Evolutionary conservation across 495 filamentous ascomycete species (phyloP), one percentile per base, ranked within the genome.

Genomic region (Bathelium albidoporum): DNA sequence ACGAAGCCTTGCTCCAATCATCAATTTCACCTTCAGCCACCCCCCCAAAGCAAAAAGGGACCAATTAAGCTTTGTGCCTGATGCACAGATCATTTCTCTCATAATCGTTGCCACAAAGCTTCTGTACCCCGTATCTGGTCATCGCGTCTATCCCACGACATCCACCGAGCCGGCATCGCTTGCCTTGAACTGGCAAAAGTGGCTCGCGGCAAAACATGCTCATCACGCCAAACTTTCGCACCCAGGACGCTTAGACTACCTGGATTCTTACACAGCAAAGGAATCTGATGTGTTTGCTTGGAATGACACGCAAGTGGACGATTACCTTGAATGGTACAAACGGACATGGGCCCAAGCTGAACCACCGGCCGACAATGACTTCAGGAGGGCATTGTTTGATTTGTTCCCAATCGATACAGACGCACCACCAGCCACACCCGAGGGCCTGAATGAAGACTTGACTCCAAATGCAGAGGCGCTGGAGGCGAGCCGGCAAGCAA

Each of bases 271-370:
- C 43, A 60, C 81, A 10, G 73, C 90, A 59, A 83, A 79, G 4
- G 85, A 93, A 24, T 73, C 78, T 1, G 87, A 95, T 59, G 79
- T 90, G 1, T 82, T 91, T 64, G 70, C 73, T 2, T 87, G 97
- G 87, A 80, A 75, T 1, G 78, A 80, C 20, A 70, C 77, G 11
- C 83, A 95, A 64, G 71, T 97, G 60, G 87, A 94, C 65, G 82
- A 88, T 59, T 95, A 95, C 64, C 78, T 98, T 79, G 85, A 92
- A 72, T 97, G 89, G 89, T 95, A 89, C 69, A 87, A 93, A 71
- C 81, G 82, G 66, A 90, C 78, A 32, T 95, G 86, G 82, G 70
- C 88, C 55, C 79, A 83, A 61, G 74, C 64, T 77, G 2, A 43
- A 62, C n/a, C 69, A 66, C 5, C 36, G n/a, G 16, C 53, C 26